These are phyloP conservation scores for Eutrema japonicum DNA, from an alignment of 345 rosid species.

Conservation along the genomic window DNA sequence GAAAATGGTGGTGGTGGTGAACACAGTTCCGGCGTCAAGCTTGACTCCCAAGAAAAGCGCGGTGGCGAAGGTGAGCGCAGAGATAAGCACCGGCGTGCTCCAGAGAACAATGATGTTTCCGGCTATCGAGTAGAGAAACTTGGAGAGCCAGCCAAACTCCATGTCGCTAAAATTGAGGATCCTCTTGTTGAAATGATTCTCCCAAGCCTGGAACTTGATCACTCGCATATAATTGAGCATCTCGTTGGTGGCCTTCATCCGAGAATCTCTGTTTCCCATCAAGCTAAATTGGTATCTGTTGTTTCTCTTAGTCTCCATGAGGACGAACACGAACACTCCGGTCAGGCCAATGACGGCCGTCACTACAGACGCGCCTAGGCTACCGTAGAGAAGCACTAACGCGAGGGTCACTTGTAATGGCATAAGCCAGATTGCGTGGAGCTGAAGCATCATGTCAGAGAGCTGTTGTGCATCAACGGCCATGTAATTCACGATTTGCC, in stretches of 20 bases:
- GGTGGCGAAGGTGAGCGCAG: conserved; percentile 74
- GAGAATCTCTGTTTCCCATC: conserved; percentile 79
- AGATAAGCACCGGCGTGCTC: conserved; percentile 79
- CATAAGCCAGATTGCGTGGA: conserved; percentile 92
- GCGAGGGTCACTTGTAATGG: conserved; percentile 78
- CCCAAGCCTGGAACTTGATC: conserved; percentile 98
- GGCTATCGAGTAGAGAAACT: conserved; percentile 75
- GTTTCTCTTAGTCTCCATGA: conserved; percentile 66
- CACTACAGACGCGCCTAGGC: conserved; percentile 63
- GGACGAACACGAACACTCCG: conserved; percentile 52
- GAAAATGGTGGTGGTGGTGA: conserved; percentile 82
- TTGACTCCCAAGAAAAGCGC: conserved; percentile 68
- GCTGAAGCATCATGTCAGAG: conserved; percentile 95
- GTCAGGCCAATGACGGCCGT: conserved; percentile 61
- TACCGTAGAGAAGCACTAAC: conserved; percentile 63
- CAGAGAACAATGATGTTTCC: conserved; percentile 75
- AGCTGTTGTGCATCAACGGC: conserved; percentile 97
- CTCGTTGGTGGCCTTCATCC: conserved; percentile 95
- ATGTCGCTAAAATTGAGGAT: conserved; percentile 67
- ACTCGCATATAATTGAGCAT: conserved; percentile 93
- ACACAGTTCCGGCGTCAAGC: conserved; percentile 87
- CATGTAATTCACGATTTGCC: conserved; percentile 98
- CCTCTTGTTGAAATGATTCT: conserved; percentile 84
- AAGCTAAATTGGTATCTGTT: conserved; percentile 64
- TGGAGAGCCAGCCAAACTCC: conserved; percentile 80